phyloP scores from a whole-genome alignment of 768 basidiomycete genomes.

The Pleurotus citrinopileatus region DNA sequence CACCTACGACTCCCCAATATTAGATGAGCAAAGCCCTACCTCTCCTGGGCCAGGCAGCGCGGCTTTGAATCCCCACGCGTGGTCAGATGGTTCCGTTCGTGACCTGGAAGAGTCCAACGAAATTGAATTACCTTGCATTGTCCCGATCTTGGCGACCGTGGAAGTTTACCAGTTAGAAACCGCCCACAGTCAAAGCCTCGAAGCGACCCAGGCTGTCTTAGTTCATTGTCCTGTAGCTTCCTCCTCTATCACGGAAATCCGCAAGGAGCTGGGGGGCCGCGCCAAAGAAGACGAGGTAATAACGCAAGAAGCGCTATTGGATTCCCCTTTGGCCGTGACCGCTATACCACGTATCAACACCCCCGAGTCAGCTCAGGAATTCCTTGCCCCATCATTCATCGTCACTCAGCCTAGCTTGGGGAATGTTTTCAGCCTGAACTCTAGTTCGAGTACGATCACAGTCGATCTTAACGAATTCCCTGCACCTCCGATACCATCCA shows the following conservation, averaged over 20 bases:
- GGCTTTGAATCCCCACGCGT: neutral
- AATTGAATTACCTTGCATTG: neutral
- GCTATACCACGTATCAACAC: no score
- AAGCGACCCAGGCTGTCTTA: neutral
- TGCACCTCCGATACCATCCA: conserved; percentile 30
- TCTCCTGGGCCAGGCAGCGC: no score
- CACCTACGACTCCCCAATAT: no score
- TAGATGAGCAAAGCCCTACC: no score
- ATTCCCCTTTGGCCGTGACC: no score
- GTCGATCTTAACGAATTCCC: conserved; percentile 47
- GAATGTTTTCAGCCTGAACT: conserved; percentile 28
- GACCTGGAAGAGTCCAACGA: neutral
- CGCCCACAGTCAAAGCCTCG: neutral
- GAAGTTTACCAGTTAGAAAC: neutral
- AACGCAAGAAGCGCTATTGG: neutral
- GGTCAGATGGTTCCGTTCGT: neutral
- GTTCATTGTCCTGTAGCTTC: neutral
- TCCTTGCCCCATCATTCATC: conserved; percentile 23
- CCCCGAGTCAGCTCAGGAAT: no score
- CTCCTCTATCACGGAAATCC: neutral
- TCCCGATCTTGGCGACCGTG: conserved; percentile 12
- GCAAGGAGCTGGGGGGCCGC: no score
- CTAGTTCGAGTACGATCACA: conserved; percentile 35
- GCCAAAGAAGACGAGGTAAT: no score
- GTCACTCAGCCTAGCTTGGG: conserved; percentile 34